Base-by-base conservation (phyloP, 257 asterid genomes). In the Salvia splendens region DNA sequence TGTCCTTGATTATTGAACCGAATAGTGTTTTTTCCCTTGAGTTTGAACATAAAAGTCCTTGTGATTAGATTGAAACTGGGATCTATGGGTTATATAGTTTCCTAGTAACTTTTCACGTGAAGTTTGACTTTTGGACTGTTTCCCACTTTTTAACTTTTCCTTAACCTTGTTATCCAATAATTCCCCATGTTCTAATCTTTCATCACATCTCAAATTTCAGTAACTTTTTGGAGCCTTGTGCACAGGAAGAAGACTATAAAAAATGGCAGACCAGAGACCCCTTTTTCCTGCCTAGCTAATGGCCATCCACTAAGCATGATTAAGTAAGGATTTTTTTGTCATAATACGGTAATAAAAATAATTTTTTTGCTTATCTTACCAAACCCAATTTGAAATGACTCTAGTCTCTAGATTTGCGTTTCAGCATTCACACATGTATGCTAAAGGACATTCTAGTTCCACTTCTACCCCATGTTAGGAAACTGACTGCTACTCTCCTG, bases 181-280 rank as follows among this genome's bases (percentile, higher is more conserved):
- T 74, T 69, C 71, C 78, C 82, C 81, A 78, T 65, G 75, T 74
- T 77, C 69, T 57, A 73, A 74, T 79, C 73, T 78, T 70, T 62
- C 51, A 54, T 70, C 68, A 46, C 76, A 69, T 80, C 73, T 53
- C 75, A 72, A 78, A 56, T 52, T 75, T 76, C 78, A 58, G 35
- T 16, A 61, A 64, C 77, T 79, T 73, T 77, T 78, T 79, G 80
- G 85, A 79, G 81, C 86, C 91, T 75, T 86, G 79, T 84, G 89
- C 84, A 57, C 65, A 77, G 20, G 68, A 62, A 35, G 77, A 77
- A 77, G 73, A 40, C 74, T 71, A 70, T 43, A 65, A 75, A 73
- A 65, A 67, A 67, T 68, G 8, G 58, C 71, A 78, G 61, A 64
- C 64, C 62, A 75, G 74, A 66, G 46, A 48, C 20, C 41, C 75